Evolutionary conservation across 139 green algal genomes (phyloP), one percentile per base, ranked within the genome.

Genomic region (Closterium sp.): DNA sequence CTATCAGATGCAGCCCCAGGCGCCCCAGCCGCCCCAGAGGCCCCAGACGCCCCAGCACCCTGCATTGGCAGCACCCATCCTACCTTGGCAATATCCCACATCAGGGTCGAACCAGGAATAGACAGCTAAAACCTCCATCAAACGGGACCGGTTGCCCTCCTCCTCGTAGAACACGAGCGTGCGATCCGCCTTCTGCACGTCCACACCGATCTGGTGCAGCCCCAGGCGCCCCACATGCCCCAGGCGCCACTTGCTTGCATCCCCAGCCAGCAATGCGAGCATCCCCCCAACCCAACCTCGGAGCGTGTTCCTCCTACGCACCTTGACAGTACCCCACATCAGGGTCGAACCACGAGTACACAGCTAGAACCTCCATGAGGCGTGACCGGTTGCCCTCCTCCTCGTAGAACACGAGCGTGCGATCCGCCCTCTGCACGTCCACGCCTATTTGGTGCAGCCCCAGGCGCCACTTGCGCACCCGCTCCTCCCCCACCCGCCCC

Each of bases 41-140:
- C 2, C 3, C 32, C 32, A 38, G 32, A 38, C 2, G 32, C 32
- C 32, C 32, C 32, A 38, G n/a, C n/a, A n/a, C n/a, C n/a, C n/a
- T n/a, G n/a, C n/a, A n/a, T n/a, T n/a, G n/a, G n/a, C n/a, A 3
- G 3, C 32, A 38, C 86, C 31, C 86, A n/a, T n/a, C n/a, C n/a
- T n/a, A 89, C 86, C 97, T 90, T 98, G 97, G 94, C 96, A 97
- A 95, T 98, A 98, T 24, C 97, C 96, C 0, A 94, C 96, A 45
- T 96, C 96, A 1, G 96, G 96, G 95, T 98, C 97, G 73, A 97
- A 93, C 92, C 96, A 94, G 0, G 97, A 95, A 90, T 98, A 98
- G 7, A 97, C 97, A 0, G 94, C 97, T 89, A 98, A 96, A 89
- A 98, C 31, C 92, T 94, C 92, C 92, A 31, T 87, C 10, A 94